A percentile compares a stretch with the other conserved stretches of the same genome.
These are phyloP conservation scores for Exidia glandulosa DNA, from an alignment of 768 basidiomycete genomes.

Conservation along the genomic window DNA sequence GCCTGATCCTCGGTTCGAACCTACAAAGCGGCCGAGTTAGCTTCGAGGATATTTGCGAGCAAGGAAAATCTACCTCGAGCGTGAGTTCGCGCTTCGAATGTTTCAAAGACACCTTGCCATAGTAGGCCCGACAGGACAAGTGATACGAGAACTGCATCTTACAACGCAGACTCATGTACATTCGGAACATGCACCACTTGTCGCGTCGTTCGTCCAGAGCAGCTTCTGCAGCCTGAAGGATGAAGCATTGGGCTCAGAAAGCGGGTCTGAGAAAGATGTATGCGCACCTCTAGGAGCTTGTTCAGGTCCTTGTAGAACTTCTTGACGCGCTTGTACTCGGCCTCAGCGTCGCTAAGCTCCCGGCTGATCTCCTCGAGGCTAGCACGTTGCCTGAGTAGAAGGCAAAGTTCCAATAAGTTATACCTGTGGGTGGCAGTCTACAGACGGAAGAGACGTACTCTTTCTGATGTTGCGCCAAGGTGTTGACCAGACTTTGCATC, in stretches of 20 bases:
- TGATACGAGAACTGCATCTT: constrained; percentile 73
- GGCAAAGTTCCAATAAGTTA: constrained; percentile 3
- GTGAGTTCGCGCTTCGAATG: constrained; percentile 53
- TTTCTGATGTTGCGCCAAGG: constrained; percentile 54
- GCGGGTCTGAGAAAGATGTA: background rate
- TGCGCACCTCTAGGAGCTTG: constrained; percentile 49
- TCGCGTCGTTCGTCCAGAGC: constrained; percentile 55
- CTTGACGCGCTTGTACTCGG: constrained; percentile 48
- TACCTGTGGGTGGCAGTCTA: too few species aligned
- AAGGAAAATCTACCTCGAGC: constrained; percentile 22
- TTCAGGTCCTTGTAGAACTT: constrained; percentile 53
- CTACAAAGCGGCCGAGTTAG: too few species aligned
- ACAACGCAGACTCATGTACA: constrained; percentile 75
- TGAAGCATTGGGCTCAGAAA: background rate
- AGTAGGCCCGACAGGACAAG: constrained; percentile 78
- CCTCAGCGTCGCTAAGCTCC: constrained; percentile 55
- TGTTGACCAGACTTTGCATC: constrained; percentile 50
- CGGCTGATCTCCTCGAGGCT: constrained; percentile 66
- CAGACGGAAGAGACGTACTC: background rate
- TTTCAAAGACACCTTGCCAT: constrained; percentile 80
- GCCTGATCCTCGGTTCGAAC: background rate
- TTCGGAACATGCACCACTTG: constrained; percentile 81
- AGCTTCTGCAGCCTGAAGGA: constrained; percentile 45
- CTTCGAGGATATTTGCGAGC: background rate
- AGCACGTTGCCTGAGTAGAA: constrained; percentile 49